Conservation (phyloP, 257 asterid species). For the Sherardia arvensis region DNA sequence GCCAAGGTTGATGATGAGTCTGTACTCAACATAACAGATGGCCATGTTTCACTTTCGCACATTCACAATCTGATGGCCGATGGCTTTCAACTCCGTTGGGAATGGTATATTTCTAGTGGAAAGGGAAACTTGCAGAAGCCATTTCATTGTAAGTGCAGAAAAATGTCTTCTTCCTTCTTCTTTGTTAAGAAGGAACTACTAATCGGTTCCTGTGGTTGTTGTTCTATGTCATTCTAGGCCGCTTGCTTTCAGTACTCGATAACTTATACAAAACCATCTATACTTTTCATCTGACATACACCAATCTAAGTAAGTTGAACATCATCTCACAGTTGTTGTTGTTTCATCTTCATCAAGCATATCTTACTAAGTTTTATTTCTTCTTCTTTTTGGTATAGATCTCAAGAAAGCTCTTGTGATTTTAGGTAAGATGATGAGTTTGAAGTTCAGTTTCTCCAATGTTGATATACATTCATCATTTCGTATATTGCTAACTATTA, state of each 20-base stretch:
- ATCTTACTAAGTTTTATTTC: neutral
- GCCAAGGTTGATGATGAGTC: neutral
- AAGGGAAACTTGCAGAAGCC: neutral
- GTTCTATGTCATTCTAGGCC: neutral
- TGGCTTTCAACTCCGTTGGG: neutral
- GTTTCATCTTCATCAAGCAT: neutral
- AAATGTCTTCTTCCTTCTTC: neutral
- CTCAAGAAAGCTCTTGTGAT: neutral
- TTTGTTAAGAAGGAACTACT: neutral
- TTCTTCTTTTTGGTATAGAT: neutral
- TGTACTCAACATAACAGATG: neutral
- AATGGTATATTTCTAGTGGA: fast-evolving
- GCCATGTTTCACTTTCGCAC: neutral
- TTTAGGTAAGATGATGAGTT: conserved; percentile 1
- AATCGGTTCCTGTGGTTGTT: neutral
- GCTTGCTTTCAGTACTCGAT: neutral
- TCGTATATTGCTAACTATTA: neutral
- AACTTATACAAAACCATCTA: neutral
- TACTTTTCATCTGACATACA: neutral
- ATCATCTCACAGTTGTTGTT: too few species aligned
- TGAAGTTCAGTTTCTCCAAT: neutral
- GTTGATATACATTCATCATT: neutral
- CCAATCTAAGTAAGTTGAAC: too few species aligned
- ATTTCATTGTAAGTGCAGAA: neutral
- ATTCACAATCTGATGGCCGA: neutral